A percentile compares a stretch with the other conserved stretches of the same genome.
phyloP scores from a whole-genome alignment of 345 rosid genomes.

The Anacardium occidentale region DNA sequence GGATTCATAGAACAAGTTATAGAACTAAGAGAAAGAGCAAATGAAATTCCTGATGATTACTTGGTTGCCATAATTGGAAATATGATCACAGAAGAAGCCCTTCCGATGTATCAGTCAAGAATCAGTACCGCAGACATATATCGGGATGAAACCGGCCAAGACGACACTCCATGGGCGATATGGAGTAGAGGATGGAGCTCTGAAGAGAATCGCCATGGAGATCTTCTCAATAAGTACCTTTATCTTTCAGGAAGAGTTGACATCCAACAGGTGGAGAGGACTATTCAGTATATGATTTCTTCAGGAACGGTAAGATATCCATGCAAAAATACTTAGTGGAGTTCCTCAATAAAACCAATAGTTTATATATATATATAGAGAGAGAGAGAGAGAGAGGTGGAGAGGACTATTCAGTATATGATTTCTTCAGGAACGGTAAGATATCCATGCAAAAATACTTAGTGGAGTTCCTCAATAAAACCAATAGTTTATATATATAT shows the following conservation, averaged over 20 bases:
- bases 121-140: conserved; percentile 22
- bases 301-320: conserved; percentile 59
- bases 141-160: conserved; percentile 34
- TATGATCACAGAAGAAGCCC: conserved; percentile 32
- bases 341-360: no score
- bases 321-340: neutral
- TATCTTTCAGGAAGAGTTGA: conserved; percentile 64
- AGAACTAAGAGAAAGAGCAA: conserved; percentile 32
- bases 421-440: no score
- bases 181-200: conserved; percentile 73
- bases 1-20: neutral
- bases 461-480: no score
- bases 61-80: conserved; percentile 34
- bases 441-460: no score
- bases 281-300: conserved; percentile 63
- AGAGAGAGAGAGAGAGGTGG: no score
- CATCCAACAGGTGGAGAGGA: conserved; percentile 61
- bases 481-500: no score
- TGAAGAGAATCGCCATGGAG: conserved; percentile 72
- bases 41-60: conserved; percentile 32
- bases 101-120: conserved; percentile 31
- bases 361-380: no score
- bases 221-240: conserved; percentile 60
- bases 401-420: no score
- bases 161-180: conserved; percentile 47